Evolutionary conservation across 768 basidiomycete species (phyloP).

Genomic region (Amylocystis lapponica): DNA sequence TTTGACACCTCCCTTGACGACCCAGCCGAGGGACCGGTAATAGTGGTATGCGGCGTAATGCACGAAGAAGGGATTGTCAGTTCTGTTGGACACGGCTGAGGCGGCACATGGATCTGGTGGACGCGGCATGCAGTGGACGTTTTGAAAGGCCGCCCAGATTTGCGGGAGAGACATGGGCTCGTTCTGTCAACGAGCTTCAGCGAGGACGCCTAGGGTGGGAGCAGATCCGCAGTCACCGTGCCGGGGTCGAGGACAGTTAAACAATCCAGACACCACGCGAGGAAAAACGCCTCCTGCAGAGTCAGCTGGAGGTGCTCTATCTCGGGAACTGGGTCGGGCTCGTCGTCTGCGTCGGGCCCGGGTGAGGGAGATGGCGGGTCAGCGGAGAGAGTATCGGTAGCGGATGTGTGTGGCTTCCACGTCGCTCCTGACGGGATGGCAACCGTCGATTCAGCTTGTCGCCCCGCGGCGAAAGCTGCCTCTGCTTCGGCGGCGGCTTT

Average conservation of each 20-base stretch:
- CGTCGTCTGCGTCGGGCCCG: conserved; percentile 29
- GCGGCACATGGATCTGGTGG: conserved; percentile 22
- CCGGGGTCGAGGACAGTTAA: conserved; percentile 61
- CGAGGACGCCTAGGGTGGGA: background rate
- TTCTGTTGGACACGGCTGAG: too few relatives aligned
- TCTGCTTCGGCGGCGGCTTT: conserved; percentile 78
- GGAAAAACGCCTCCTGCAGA: conserved; percentile 84
- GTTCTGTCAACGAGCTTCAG: conserved; percentile 31
- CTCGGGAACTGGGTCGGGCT: conserved; percentile 55
- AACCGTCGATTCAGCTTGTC: conserved; percentile 52
- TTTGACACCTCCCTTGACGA: conserved; percentile 92
- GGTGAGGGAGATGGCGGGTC: conserved; percentile 5
- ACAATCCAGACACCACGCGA: conserved; percentile 80
- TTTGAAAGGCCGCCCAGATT: conserved; percentile 64
- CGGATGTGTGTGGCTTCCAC: conserved; percentile 53
- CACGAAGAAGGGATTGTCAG: conserved; percentile 91
- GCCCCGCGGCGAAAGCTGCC: conserved; percentile 65
- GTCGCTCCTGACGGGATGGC: conserved; percentile 77
- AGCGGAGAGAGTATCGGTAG: conserved; percentile 17
- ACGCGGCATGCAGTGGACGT: conserved; percentile 38
- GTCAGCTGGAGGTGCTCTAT: conserved; percentile 90
- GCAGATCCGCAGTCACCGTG: conserved; percentile 44
- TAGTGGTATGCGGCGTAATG: conserved; percentile 92
- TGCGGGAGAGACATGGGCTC: conserved; percentile 48
- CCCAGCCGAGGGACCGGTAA: conserved; percentile 95